Conservation (phyloP, 306 rosid species). For the Malus orientalis region DNA sequence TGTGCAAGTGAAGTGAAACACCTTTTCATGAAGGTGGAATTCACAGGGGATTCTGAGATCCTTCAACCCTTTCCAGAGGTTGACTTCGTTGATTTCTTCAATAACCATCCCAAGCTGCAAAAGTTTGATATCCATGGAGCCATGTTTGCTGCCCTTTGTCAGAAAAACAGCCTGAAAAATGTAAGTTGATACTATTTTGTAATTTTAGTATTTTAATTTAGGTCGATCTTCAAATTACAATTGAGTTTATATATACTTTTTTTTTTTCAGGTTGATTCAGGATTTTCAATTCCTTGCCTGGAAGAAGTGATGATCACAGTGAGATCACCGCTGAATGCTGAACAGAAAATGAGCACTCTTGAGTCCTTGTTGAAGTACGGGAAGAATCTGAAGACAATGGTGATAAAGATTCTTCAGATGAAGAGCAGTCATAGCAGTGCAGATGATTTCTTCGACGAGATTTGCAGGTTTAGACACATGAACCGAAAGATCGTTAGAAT, state of each 20-base stretch:
- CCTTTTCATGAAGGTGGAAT: slow-evolving; percentile 91
- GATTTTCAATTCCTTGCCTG: slow-evolving; percentile 70
- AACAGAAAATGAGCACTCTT: slow-evolving; percentile 83
- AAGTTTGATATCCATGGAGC: slow-evolving; percentile 93
- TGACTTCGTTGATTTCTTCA: slow-evolving; percentile 89
- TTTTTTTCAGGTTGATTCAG: slow-evolving; percentile 60
- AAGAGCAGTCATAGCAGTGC: slow-evolving; percentile 80
- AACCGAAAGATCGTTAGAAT: slow-evolving; percentile 60
- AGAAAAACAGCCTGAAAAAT: slow-evolving; percentile 75
- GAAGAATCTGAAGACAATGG: slow-evolving; percentile 58
- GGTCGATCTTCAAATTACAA: neutral
- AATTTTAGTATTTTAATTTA: neutral
- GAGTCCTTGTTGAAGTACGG: slow-evolving; percentile 79
- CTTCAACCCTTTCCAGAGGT: slow-evolving; percentile 94
- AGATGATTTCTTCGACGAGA: slow-evolving; percentile 90
- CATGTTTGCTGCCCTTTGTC: slow-evolving; percentile 98
- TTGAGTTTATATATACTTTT: neutral
- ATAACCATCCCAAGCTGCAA: slow-evolving; percentile 64
- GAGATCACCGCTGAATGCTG: slow-evolving; percentile 89
- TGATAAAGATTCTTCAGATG: slow-evolving; percentile 84
- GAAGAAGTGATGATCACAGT: slow-evolving; percentile 75
- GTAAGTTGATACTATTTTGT: slow-evolving; percentile 31
- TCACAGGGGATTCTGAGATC: slow-evolving; percentile 73
- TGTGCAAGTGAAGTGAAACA: slow-evolving; percentile 82
- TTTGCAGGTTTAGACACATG: slow-evolving; percentile 66